A percentile compares a stretch with the other conserved stretches of the same genome.
phyloP scores from a whole-genome alignment of 345 rosid genomes.

The Arabis hirsuta region DNA sequence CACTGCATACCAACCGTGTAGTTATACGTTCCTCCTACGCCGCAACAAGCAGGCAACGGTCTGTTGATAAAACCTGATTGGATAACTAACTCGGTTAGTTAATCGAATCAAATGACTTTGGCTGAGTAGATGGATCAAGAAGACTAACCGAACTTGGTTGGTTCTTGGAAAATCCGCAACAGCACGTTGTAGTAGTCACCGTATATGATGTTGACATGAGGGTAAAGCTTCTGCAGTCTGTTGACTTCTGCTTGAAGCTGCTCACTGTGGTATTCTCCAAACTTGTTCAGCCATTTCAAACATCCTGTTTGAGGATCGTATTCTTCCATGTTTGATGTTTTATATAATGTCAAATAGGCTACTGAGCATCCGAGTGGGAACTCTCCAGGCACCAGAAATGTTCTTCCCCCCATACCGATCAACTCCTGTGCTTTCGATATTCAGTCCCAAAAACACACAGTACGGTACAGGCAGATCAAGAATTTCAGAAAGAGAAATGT shows the following conservation, averaged over 20 bases:
- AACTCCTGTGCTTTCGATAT: constrained; percentile 42
- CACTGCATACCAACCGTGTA: constrained; percentile 7
- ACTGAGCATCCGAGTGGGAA: constrained; percentile 51
- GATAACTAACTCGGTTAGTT: not conserved
- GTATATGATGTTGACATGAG: constrained; percentile 49
- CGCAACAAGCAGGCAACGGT: constrained; percentile 48
- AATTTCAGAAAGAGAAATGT: not conserved
- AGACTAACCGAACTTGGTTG: constrained; percentile 46
- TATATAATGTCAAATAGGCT: constrained; percentile 35
- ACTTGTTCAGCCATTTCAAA: constrained; percentile 49
- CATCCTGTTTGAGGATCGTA: constrained; percentile 55
- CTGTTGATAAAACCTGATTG: constrained; percentile 41
- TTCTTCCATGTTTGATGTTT: constrained; percentile 36
- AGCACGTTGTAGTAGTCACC: constrained; percentile 50
- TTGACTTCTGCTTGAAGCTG: constrained; percentile 45
- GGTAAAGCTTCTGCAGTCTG: constrained; percentile 36
- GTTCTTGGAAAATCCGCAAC: constrained; percentile 33
- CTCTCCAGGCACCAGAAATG: constrained; percentile 56
- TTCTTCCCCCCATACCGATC: constrained; percentile 52
- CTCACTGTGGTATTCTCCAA: constrained; percentile 45
- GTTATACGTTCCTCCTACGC: constrained; percentile 49
- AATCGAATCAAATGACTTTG: not conserved
- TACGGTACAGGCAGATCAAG: not conserved
- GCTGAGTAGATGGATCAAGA: not conserved
- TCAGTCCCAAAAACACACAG: constrained; percentile 20